A percentile compares a stretch with the other conserved stretches of the same genome.
phyloP scores from a whole-genome alignment of 2,329 filamentous ascomycete species.

The Alternaria triticina region DNA sequence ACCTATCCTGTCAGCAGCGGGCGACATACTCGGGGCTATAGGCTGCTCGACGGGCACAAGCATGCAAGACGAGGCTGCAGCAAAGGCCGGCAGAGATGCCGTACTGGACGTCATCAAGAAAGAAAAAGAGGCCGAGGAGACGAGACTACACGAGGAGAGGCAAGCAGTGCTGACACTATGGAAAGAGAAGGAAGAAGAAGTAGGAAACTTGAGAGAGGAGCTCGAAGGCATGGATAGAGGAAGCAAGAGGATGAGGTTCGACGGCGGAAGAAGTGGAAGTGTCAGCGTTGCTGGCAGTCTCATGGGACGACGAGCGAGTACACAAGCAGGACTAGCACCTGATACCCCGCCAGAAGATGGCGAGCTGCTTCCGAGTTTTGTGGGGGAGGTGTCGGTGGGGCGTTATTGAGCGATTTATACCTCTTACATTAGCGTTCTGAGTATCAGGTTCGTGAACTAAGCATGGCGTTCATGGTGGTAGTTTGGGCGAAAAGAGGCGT shows the following conservation, averaged over 20 bases:
- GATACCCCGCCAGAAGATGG: conserved; percentile 35
- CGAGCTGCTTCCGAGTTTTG: conserved; percentile 28
- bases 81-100: conserved; percentile 58
- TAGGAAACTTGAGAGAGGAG: conserved; percentile 23
- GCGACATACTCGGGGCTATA: conserved; percentile 59
- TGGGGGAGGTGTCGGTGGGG: conserved; percentile 27
- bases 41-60: conserved; percentile 62
- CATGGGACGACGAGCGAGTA: conserved; percentile 12
- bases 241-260: conserved; percentile 27
- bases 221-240: conserved; percentile 28
- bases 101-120: conserved; percentile 40
- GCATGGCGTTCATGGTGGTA: conserved; percentile 7
- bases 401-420: conserved; percentile 8
- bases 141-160: conserved; percentile 25
- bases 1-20: conserved; percentile 55
- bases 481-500: conserved; percentile 1
- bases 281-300: conserved; percentile 18
- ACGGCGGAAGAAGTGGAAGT: conserved; percentile 19
- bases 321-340: conserved; percentile 16
- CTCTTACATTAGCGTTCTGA: conserved; percentile 2
- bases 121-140: conserved; percentile 25
- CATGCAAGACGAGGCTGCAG: conserved; percentile 59
- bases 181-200: conserved; percentile 32
- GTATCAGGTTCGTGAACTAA: neutral
- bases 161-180: conserved; percentile 28